Percentiles rank a stretch among this genome's conserved stretches.
phyloP scores from a whole-genome alignment of 2,329 filamentous ascomycete genomes.

The Phaeosphaeriaceae sp. region DNA sequence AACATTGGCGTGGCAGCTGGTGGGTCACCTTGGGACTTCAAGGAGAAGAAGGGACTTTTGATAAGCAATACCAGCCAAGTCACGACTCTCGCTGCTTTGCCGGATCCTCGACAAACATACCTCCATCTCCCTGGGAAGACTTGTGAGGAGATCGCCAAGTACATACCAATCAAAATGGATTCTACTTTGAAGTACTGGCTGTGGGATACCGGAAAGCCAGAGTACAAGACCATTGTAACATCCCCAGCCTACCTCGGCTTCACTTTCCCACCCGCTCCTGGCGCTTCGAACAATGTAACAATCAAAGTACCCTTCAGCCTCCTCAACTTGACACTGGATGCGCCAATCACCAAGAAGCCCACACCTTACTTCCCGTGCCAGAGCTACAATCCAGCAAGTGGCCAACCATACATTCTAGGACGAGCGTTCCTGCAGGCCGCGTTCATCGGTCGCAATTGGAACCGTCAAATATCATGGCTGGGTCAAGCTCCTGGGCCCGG shows the following conservation, averaged over 20 bases:
- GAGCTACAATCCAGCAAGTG: slow-evolving; percentile 22
- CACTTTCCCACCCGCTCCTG: slow-evolving; percentile 45
- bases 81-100: slow-evolving; percentile 3
- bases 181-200: slow-evolving; percentile 25
- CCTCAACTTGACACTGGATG: slow-evolving; percentile 48
- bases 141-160: slow-evolving; percentile 32
- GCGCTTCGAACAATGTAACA: too few relatives aligned
- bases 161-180: slow-evolving; percentile 35
- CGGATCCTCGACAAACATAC: slow-evolving; percentile 32
- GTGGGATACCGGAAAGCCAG: slow-evolving; percentile 34
- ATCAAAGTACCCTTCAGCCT: slow-evolving; percentile 53
- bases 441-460: too few relatives aligned
- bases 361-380: slow-evolving; percentile 54
- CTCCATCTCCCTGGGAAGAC: slow-evolving; percentile 34
- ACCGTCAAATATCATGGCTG: too few relatives aligned
- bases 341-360: slow-evolving; percentile 43
- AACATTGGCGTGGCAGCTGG: too few relatives aligned
- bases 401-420: slow-evolving; percentile 15
- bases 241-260: slow-evolving; percentile 53
- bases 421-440: too few relatives aligned
- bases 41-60: slow-evolving; percentile 19
- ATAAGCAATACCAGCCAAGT: slow-evolving; percentile 11
- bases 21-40: neutral
- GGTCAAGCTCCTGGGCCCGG: too few relatives aligned
- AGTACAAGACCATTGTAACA: slow-evolving; percentile 48